A percentile compares a stretch with the other conserved stretches of the same genome.
Evolutionary conservation across 345 rosid species (phyloP).

Genomic region (Punica granatum): DNA sequence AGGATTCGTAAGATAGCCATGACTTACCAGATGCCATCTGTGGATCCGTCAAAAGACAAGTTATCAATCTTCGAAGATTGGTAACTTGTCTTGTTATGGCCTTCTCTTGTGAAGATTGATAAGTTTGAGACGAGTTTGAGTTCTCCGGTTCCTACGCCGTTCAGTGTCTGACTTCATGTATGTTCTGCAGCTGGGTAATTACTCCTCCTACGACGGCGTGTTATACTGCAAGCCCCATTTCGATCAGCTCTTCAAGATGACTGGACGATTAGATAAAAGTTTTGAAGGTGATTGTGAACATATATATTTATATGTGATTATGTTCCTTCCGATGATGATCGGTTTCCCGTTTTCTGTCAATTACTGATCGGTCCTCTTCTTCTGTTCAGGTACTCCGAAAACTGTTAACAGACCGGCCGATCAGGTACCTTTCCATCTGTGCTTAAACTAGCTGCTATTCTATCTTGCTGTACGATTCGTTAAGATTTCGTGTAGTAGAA

Average conservation of each 20-base stretch:
- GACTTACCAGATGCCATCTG: no score
- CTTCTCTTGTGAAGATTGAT: not conserved
- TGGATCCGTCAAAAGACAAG: no score
- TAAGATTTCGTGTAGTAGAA: not conserved
- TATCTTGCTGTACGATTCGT: not conserved
- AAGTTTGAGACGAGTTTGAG: not conserved
- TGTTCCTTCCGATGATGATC: not conserved
- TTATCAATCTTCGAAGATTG: no score
- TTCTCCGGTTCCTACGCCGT: not conserved
- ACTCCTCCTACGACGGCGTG: slow-evolving; percentile 63
- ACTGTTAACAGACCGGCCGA: slow-evolving; percentile 41
- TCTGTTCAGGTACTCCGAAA: slow-evolving; percentile 44
- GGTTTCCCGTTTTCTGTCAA: slow-evolving; percentile 3
- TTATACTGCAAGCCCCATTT: slow-evolving; percentile 81
- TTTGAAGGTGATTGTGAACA: slow-evolving; percentile 42
- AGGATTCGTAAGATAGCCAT: not conserved
- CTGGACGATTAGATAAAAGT: slow-evolving; percentile 72
- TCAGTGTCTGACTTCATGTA: not conserved
- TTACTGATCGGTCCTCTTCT: not conserved
- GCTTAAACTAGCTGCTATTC: not conserved
- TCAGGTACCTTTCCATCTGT: slow-evolving; percentile 29
- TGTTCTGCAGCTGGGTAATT: slow-evolving; percentile 48
- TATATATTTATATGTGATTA: not conserved
- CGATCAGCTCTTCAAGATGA: slow-evolving; percentile 65
- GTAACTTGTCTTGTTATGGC: not conserved